Base-by-base conservation (phyloP, 371 early-diverging fungal genomes). In the Cladochytrium tenue region DNA sequence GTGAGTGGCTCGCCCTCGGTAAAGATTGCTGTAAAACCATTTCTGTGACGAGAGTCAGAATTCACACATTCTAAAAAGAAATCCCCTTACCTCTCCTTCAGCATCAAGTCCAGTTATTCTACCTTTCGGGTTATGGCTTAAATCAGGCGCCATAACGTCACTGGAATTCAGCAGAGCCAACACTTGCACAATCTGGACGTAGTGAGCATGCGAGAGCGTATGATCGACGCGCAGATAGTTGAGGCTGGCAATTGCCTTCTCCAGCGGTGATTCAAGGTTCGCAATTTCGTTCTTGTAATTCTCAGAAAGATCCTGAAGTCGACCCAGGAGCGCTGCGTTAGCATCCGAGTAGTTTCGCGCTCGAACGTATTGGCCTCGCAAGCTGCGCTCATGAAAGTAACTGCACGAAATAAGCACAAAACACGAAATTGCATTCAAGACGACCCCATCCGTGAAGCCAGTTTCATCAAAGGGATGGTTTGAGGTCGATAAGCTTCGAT, bases 221-320 rank as follows among this genome's bases (percentile, higher is more conserved):
- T 78, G 78, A 27, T 65, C 62, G 4, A 73, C 66, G 63, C 79
- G 60, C 63, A 83, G 50, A 17, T 50, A 26, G 31, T 73, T 72
- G 13, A 80, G 23, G 3, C 62, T 62, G 17, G 66, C 61, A 31
- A 79, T 76, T 0, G 81, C 76, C 62, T 81, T 83, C 63, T 83
- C 81, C 25, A 83, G 60, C 20, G 83, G 83, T 1, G 80, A 75
- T 32, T 81, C 80, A 17, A 83, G 62, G 61, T 81, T 77, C 3
- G 72, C 80, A 32, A 76, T 73, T 23, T 69, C 59, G 20, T 68
- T 62, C 3, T 30, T 35, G 63, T 63, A 78, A 30, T 59, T 60
- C 34, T 51, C 58, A 26, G 72, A 64, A 32, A 75, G 32, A 15
- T 71, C 73, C 43, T 64, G 67, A 56, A 78, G 58, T 66, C 75